Base-by-base conservation (phyloP, 345 rosid genomes). In the Hibiscus tridactylites region DNA sequence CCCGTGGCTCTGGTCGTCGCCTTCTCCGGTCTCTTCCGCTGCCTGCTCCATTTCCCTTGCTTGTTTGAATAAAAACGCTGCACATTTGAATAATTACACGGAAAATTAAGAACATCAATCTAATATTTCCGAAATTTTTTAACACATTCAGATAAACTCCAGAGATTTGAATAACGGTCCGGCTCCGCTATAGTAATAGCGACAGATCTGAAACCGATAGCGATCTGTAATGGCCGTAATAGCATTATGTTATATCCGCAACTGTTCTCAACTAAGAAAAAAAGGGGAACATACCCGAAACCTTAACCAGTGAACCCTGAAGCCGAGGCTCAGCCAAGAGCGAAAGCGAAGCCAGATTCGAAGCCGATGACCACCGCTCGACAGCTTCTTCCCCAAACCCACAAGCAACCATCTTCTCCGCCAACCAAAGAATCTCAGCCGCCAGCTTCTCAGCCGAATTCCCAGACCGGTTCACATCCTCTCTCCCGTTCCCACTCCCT, bases 381-480 rank as follows among this genome's bases (percentile, higher is more conserved):
- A 90, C 87, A 16, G 98, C 97, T 54, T 91, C 96, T 69, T 90
- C 88, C 17, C 59, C 91, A 26, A 81, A 87, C 24, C 94, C 94
- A 72, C 88, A 91, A 58, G 52, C 86, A 54, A 73, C 78, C 89
- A 93, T 46, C 68, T 91, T 88, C 87, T 88, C 85, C 29, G 85
- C 83, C 81, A 93, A 73, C 98, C 98, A 93, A 37, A 90, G 81
- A 75, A 93, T 64, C 81, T 93, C 98, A n/a, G 94, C 92, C 46
- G 97, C 96, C 57, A 89, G 77, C 68, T 91, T 93, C 85, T 91
- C 96, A 46, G 83, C 85, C 71, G 81, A 79, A 31, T 59, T 70
- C 47, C 80, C 80, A 0, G 81, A 80, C 52, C 79, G 79, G 68
- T 71, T 68, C 73, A 62, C 42, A 66, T 74, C 84, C 54, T 81